A percentile compares a stretch with the other conserved stretches of the same genome.
Conservation (phyloP, 805 yeast genomes). For the Zygosaccharomyces gambellarensis region DNA sequence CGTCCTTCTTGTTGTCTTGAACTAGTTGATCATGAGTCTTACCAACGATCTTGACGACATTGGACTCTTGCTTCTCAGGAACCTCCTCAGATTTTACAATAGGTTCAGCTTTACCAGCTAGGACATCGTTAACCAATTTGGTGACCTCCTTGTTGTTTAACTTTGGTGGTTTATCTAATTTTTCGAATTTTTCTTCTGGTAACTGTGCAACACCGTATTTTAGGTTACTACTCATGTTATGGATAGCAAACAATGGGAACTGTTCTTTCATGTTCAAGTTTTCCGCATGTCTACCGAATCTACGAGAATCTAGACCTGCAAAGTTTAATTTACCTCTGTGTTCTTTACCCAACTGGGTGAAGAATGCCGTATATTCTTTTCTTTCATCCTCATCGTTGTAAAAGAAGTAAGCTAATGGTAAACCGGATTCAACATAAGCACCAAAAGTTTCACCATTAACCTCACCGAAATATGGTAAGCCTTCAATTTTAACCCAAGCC, state of each 20-base stretch:
- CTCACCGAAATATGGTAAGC: constrained; percentile 43
- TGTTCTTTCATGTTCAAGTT: constrained; percentile 77
- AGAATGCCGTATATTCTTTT: constrained; percentile 45
- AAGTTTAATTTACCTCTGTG: constrained; percentile 78
- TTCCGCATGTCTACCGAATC: constrained; percentile 81
- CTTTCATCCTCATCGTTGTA: constrained; percentile 67
- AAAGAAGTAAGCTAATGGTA: constrained; percentile 87
- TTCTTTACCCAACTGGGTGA: constrained; percentile 63
- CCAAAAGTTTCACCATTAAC: constrained; percentile 74
- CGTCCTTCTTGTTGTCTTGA: constrained; percentile 54
- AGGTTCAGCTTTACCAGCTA: constrained; percentile 63
- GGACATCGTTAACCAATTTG: constrained; percentile 58
- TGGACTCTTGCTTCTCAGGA: constrained; percentile 75
- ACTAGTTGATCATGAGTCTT: constrained; percentile 71
- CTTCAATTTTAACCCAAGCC: constrained; percentile 33
- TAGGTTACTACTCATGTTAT: constrained; percentile 59
- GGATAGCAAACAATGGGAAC: constrained; percentile 89
- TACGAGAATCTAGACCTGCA: constrained; percentile 79
- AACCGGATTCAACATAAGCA: constrained; percentile 61
- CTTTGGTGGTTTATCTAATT: constrained; percentile 26
- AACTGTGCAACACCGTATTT: constrained; percentile 75
- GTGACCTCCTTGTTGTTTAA: constrained; percentile 52
- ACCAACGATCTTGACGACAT: constrained; percentile 75
- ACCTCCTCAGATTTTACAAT: constrained; percentile 78
- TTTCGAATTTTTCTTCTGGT: constrained; percentile 29